Evolutionary conservation across 2,329 filamentous ascomycete genomes (phyloP).

Genomic region (Fusarium pseudograminearum): DNA sequence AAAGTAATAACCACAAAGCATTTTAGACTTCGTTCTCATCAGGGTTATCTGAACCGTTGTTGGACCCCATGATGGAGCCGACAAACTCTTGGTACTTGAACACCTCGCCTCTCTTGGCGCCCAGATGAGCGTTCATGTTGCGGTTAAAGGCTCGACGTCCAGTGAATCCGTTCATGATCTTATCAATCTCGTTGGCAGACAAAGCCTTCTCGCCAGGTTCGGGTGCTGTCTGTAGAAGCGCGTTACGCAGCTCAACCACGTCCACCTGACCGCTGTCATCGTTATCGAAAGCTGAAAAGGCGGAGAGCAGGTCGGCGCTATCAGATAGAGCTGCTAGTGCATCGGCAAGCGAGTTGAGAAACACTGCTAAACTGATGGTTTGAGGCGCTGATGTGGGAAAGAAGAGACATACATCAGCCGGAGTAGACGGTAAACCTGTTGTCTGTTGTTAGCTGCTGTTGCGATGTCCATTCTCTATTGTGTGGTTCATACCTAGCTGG

Average conservation of each 20-base stretch:
- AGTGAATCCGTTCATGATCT: slow-evolving; percentile 87
- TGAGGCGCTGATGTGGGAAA: slow-evolving; percentile 80
- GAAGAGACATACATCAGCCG: slow-evolving; percentile 80
- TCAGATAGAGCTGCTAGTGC: slow-evolving; percentile 81
- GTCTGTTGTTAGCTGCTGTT: slow-evolving; percentile 10
- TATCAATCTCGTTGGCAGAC: slow-evolving; percentile 81
- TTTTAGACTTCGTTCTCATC: slow-evolving; percentile 47
- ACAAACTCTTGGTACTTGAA: slow-evolving; percentile 97
- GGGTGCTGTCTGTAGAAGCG: slow-evolving; percentile 83
- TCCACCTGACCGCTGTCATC: slow-evolving; percentile 96
- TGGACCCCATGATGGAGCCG: slow-evolving; percentile 71
- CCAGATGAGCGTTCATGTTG: slow-evolving; percentile 63
- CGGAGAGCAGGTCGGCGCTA: slow-evolving; percentile 83
- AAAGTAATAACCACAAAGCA: not conserved
- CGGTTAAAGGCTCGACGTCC: slow-evolving; percentile 86
- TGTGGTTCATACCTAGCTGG: slow-evolving; percentile 73
- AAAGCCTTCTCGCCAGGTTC: slow-evolving; percentile 76
- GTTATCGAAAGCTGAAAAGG: slow-evolving; percentile 95
- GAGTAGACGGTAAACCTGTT: slow-evolving; percentile 78
- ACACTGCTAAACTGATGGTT: slow-evolving; percentile 85
- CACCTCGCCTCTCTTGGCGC: slow-evolving; percentile 80
- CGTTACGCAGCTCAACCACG: slow-evolving; percentile 82
- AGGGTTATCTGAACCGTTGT: slow-evolving; percentile 53
- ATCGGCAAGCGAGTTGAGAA: slow-evolving; percentile 83
- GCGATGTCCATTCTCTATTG: not conserved